These are phyloP conservation scores for Globisporangium canariense DNA, from an alignment of 352 stramenopile genomes.

Conservation along the genomic window DNA sequence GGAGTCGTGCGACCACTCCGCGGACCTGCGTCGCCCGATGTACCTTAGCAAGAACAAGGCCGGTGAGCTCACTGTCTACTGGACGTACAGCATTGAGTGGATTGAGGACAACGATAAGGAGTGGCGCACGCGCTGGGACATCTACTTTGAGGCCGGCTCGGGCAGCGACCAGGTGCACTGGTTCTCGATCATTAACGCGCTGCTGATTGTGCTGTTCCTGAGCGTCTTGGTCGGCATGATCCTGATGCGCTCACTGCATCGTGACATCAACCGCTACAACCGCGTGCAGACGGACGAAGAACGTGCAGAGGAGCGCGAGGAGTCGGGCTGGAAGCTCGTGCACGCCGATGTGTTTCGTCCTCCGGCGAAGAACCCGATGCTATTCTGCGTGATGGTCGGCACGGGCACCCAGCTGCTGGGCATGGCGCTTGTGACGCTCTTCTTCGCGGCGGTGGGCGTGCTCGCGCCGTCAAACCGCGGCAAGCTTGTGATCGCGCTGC, in stretches of 20 bases:
- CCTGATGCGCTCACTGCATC: conserved; percentile 96
- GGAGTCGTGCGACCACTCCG: conserved; percentile 68
- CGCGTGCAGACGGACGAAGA: conserved; percentile 94
- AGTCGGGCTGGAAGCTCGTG: conserved; percentile 99
- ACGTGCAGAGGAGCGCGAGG: conserved; percentile 96
- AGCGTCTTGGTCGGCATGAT: conserved; percentile 99
- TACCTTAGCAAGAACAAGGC: conserved; percentile 84
- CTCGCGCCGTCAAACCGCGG: conserved; percentile 96
- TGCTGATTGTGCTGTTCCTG: conserved; percentile 99
- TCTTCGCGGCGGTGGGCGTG: conserved; percentile 97
- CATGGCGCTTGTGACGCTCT: conserved; percentile 95
- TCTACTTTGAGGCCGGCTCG: conserved; percentile 94
- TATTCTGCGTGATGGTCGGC: conserved; percentile 97
- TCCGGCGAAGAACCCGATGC: conserved; percentile 92
- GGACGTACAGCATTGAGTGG: conserved; percentile 99
- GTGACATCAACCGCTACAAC: conserved; percentile 99
- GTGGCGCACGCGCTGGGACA: conserved; percentile 99
- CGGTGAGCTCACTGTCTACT: conserved; percentile 85
- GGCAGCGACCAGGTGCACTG: conserved; percentile 97
- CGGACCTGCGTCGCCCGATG: conserved; percentile 58
- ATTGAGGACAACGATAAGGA: conserved; percentile 90
- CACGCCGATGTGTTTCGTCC: conserved; percentile 99
- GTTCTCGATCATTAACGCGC: conserved; percentile 99
- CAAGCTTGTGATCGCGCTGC: conserved; percentile 96
- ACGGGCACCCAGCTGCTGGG: conserved; percentile 96